Percentiles rank a stretch among this genome's conserved stretches.
Conservation (phyloP, 768 basidiomycete species). For the Hirschioporus abietinus region DNA sequence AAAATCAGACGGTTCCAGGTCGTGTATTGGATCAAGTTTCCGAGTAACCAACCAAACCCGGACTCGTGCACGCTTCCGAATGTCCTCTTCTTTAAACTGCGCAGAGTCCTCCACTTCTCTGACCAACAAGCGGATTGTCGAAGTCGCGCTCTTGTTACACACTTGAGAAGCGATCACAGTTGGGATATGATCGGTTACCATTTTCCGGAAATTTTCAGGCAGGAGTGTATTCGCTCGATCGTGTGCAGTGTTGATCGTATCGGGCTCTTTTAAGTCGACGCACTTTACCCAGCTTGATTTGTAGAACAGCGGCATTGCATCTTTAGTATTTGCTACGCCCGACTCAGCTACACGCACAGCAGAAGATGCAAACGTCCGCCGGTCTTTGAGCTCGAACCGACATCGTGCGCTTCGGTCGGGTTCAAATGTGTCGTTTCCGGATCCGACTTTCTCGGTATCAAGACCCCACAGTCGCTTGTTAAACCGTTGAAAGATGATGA, state of each 20-base stretch:
- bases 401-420: not conserved
- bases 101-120: not conserved
- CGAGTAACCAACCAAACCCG: not conserved
- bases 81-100: not conserved
- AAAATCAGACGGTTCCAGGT: not conserved
- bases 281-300: not conserved
- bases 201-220: not conserved
- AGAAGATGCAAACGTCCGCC: not conserved
- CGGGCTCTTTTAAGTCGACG: not conserved
- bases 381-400: not conserved
- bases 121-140: not conserved
- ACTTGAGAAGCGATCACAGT: conserved; percentile 11
- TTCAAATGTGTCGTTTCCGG: not conserved
- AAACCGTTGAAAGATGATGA: not conserved
- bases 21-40: not conserved
- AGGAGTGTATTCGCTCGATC: not conserved
- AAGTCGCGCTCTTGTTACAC: not conserved
- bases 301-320: not conserved
- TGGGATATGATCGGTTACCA: conserved; percentile 15
- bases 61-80: not conserved
- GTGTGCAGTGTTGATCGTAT: not conserved
- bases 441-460: not conserved
- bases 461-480: not conserved
- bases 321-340: not conserved
- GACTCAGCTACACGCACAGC: not conserved